These are phyloP conservation scores for Xylogone sp. DNA, from an alignment of 2,329 filamentous ascomycete genomes.

Conservation along the genomic window DNA sequence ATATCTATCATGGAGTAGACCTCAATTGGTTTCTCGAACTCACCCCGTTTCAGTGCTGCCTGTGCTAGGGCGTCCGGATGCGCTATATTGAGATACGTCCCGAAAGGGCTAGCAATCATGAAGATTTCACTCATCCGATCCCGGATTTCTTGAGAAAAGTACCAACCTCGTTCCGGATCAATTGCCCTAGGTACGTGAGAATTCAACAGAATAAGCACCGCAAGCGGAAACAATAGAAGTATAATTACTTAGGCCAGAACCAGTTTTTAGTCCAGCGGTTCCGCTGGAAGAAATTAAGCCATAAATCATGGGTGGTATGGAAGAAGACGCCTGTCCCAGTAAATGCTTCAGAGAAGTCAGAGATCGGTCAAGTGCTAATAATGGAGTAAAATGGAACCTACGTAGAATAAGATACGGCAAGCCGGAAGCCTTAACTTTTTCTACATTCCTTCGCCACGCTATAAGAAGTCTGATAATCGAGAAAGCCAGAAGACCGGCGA, in stretches of 20 bases:
- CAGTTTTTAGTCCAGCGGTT: conserved; percentile 7
- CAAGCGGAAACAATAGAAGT: neutral
- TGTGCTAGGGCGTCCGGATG: conserved; percentile 21
- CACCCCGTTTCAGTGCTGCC: conserved; percentile 19
- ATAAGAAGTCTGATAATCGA: neutral
- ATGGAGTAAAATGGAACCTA: conserved; percentile 12
- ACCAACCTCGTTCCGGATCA: conserved; percentile 13
- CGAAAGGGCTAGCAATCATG: neutral
- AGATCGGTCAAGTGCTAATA: neutral
- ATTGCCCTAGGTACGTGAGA: conserved; percentile 10
- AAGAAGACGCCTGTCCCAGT: neutral
- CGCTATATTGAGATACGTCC: neutral
- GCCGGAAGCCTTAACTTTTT: conserved; percentile 19
- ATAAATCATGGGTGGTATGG: neutral
- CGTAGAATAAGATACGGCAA: conserved; percentile 21
- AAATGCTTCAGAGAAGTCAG: neutral
- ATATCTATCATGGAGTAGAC: conserved; percentile 26
- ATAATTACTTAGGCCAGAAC: conserved; percentile 14
- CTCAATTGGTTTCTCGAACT: conserved; percentile 26
- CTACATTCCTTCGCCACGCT: conserved; percentile 12
- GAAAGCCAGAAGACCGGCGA: neutral
- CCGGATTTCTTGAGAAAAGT: conserved; percentile 7
- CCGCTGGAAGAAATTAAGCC: neutral
- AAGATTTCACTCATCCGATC: neutral
- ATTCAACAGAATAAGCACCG: neutral